phyloP scores from a whole-genome alignment of 1,284 basidiomycete genomes.

The Volvariella volvacea region DNA sequence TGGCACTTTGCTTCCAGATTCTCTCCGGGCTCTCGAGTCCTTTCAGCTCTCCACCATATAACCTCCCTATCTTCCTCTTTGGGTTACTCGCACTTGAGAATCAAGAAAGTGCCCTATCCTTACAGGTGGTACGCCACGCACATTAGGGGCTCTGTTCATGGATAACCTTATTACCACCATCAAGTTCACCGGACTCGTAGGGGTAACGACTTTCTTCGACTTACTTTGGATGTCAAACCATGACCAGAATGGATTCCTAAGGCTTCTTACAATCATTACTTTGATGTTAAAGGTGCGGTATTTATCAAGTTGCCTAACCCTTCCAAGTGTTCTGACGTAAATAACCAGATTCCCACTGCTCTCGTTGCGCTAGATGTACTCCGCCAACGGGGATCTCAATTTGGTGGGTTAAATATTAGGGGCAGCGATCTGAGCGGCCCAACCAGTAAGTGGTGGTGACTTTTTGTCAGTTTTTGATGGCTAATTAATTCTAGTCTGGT shows the following conservation, averaged over 20 bases:
- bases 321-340: background rate
- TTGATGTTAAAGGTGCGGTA: slow-evolving; percentile 56
- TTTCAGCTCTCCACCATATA: slow-evolving; percentile 59
- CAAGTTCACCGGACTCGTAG: slow-evolving; percentile 62
- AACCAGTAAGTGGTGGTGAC: slow-evolving; percentile 40
- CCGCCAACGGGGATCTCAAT: slow-evolving; percentile 57
- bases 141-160: background rate
- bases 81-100: slow-evolving; percentile 66
- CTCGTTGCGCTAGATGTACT: slow-evolving; percentile 48
- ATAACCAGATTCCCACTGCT: slow-evolving; percentile 49
- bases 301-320: background rate
- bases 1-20: slow-evolving; percentile 19
- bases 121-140: slow-evolving; percentile 39
- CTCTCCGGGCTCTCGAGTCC: slow-evolving; percentile 57
- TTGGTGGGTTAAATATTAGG: slow-evolving; percentile 49
- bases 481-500: slow-evolving; percentile 53
- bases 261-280: slow-evolving; percentile 50
- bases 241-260: slow-evolving; percentile 48
- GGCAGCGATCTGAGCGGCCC: slow-evolving; percentile 51
- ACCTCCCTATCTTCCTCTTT: slow-evolving; percentile 68
- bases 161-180: background rate
- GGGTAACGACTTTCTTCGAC: slow-evolving; percentile 57
- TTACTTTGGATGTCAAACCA: slow-evolving; percentile 62
- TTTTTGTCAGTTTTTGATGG: slow-evolving; percentile 4
- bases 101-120: slow-evolving; percentile 52